Base-by-base conservation (phyloP, 306 rosid species). In the Pyrus communis region DNA sequence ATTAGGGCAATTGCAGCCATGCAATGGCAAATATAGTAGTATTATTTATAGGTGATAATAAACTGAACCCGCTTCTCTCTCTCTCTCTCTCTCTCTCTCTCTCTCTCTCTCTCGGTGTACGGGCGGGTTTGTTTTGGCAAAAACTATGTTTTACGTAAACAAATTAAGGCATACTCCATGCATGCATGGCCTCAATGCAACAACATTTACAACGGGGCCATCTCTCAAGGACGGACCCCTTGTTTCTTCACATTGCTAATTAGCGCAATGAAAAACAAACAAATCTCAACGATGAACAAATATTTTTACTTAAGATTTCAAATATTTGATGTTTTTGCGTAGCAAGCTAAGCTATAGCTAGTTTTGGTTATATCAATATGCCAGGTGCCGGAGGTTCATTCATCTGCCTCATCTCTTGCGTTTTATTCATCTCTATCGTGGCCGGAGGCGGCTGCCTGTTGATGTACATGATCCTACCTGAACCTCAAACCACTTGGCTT, bases 381-480 rank as follows among this genome's bases (percentile, higher is more conserved):
- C 83, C 86, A 17, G 67, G 69, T 18, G 59, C 91, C 13, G 88
- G 93, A 19, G 86, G 93, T 62, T 43, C 78, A 9, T 91, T 85
- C 88, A 63, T 93, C 83, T 93, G 96, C 90, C 42, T 85, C 42
- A 15, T 87, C 63, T 17, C 87, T 51, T 76, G 71, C 58, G 4
- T 86, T 63, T 79, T 93, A 49, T 86, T 89, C 73, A 1, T 85
- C 17, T 88, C 81, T 17, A 13, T 91, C 40, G 9, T 83, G 17
- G 60, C 78, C 52, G 96, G 97, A 10, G 98, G 98, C 0, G 86
- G 49, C 7, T 89, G 92, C 78, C 98, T 93, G 30, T 57, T 49
- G 7, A 67, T 85, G 11, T 93, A 86, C 78, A 11, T 88, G 67
- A 27, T 77, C 82, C 77, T 86, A 35, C 96, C 97, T 22, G 84